Conservation (phyloP, 75 land plant genomes). For the Pseudotsuga menziesii region DNA sequence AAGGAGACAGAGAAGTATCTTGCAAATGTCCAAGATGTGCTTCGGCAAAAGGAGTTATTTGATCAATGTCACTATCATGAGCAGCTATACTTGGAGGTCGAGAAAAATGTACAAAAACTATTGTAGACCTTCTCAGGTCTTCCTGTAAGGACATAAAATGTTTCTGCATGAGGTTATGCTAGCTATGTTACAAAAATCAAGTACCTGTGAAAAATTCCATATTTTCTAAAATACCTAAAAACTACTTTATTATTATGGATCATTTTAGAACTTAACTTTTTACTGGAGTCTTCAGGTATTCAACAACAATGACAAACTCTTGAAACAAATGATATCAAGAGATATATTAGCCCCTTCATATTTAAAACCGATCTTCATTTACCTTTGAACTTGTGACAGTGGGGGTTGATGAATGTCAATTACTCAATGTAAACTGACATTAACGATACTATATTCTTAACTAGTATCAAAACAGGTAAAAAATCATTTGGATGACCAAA, state of each 20-base stretch:
- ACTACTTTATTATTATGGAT: background rate
- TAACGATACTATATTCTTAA: too few species aligned
- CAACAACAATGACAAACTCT: too few species aligned
- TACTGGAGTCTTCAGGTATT: too few species aligned
- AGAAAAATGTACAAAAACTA: constrained; percentile 10
- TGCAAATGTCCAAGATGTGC: constrained; percentile 8
- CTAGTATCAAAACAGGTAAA: too few species aligned
- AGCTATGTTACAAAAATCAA: background rate
- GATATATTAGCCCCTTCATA: too few species aligned
- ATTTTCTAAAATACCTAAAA: background rate
- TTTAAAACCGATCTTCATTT: too few species aligned
- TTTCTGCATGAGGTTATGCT: background rate
- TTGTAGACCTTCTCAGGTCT: constrained; percentile 5
- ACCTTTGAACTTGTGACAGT: too few species aligned
- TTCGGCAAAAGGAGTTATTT: background rate
- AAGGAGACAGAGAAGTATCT: background rate
- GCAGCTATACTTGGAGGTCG: constrained; percentile 14
- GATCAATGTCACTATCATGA: background rate
- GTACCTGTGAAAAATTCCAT: background rate
- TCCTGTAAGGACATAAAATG: constrained; percentile 9
- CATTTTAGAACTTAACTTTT: background rate
- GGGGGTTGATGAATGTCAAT: too few species aligned
- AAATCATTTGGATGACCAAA: too few species aligned
- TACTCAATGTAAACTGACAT: too few species aligned
- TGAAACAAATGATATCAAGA: too few species aligned